phyloP scores from a whole-genome alignment of 1,284 basidiomycete genomes.

The Ustilago curta region DNA sequence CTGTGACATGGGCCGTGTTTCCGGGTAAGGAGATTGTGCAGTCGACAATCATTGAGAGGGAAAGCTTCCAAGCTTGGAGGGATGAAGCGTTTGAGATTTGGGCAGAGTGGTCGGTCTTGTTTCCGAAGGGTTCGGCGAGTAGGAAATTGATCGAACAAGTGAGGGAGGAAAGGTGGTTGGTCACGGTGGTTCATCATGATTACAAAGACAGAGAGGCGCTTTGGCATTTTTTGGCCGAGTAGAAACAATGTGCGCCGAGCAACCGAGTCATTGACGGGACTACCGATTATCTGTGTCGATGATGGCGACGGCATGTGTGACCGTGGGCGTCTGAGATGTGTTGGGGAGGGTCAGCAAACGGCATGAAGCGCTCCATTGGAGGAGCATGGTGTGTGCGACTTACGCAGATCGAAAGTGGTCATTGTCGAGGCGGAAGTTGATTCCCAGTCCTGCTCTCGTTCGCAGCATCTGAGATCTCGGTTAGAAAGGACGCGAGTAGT shows the following conservation, averaged over 20 bases:
- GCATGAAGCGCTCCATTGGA: neutral
- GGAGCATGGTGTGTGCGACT: neutral
- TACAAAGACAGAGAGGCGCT: slow-evolving; percentile 84
- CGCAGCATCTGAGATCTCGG: slow-evolving; percentile 9
- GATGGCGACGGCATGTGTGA: slow-evolving; percentile 17
- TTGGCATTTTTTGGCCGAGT: slow-evolving; percentile 73
- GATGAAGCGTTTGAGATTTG: slow-evolving; percentile 97
- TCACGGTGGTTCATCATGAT: slow-evolving; percentile 94
- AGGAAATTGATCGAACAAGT: slow-evolving; percentile 80
- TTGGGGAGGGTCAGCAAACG: neutral
- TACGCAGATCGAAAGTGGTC: slow-evolving; percentile 4
- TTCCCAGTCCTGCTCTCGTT: slow-evolving; percentile 21
- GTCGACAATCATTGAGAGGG: slow-evolving; percentile 71
- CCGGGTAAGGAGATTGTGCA: slow-evolving; percentile 71
- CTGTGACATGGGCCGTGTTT: slow-evolving; percentile 72
- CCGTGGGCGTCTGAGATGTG: slow-evolving; percentile 4
- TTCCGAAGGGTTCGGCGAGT: slow-evolving; percentile 80
- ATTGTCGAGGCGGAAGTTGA: slow-evolving; percentile 22
- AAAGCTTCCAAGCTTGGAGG: slow-evolving; percentile 72
- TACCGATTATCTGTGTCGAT: slow-evolving; percentile 11
- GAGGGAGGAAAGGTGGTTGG: slow-evolving; percentile 83
- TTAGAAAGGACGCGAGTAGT: no score
- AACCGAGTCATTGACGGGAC: no score
- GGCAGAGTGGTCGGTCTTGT: slow-evolving; percentile 92
- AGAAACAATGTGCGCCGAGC: neutral